Percentiles rank a stretch among this genome's conserved stretches.
phyloP scores from a whole-genome alignment of 192 early-diverging fungal genomes.

The Coemansia sp. region DNA sequence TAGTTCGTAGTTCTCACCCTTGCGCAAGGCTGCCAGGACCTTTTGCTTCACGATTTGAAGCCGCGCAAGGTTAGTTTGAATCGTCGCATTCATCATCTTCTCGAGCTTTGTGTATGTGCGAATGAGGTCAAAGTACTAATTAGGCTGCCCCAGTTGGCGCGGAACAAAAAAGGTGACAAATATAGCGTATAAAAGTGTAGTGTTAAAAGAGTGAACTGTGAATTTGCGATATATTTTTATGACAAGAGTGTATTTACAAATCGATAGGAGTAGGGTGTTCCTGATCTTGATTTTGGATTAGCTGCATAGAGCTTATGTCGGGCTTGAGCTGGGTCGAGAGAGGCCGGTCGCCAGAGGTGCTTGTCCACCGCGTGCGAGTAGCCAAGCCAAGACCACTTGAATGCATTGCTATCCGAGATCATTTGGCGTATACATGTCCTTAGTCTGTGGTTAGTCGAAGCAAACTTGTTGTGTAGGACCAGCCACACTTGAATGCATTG shows the following conservation, averaged over 20 bases:
- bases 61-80: conserved; percentile 53
- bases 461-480: conserved; percentile 11
- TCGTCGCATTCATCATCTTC: conserved; percentile 56
- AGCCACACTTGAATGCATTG: neutral
- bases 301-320: neutral
- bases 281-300: neutral
- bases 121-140: neutral
- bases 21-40: conserved; percentile 54
- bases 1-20: conserved; percentile 95
- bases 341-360: neutral
- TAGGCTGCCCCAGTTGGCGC: neutral
- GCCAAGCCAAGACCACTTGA: conserved; percentile 19
- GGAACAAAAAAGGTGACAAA: neutral
- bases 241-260: neutral
- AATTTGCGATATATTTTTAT: too few species aligned
- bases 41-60: conserved; percentile 58
- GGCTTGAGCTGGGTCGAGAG: neutral
- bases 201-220: neutral
- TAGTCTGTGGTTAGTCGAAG: conserved; percentile 32
- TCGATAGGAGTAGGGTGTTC: neutral
- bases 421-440: neutral
- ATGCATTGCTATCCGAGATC: conserved; percentile 39
- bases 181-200: neutral
- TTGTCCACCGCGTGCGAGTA: neutral
- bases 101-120: neutral